These are phyloP conservation scores for Pseudogymnoascus sp. DNA, from an alignment of 2,329 filamentous ascomycete species.

Conservation along the genomic window DNA sequence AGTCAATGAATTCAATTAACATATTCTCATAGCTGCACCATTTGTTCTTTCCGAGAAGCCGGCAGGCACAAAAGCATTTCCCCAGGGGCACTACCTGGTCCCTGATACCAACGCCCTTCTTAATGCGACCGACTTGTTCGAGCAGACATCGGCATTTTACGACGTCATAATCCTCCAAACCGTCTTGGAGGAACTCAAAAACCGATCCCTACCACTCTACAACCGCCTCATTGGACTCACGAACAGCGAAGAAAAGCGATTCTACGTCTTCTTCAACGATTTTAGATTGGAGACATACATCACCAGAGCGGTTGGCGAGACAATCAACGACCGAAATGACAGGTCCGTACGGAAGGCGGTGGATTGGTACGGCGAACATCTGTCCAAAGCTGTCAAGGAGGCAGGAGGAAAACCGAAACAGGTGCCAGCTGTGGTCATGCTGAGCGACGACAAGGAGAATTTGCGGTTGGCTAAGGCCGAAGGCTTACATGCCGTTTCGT, in stretches of 20 bases:
- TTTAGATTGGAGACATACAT: constrained; percentile 90
- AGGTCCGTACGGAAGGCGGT: constrained; percentile 79
- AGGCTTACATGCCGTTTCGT: constrained; percentile 57
- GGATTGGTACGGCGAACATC: constrained; percentile 81
- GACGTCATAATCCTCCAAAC: constrained; percentile 96
- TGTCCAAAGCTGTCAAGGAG: constrained; percentile 52
- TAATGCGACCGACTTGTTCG: constrained; percentile 94
- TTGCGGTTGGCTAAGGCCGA: constrained; percentile 72
- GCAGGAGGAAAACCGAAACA: constrained; percentile 41
- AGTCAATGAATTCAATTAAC: constrained; percentile 14
- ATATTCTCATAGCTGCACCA: constrained; percentile 50
- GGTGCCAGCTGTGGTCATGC: constrained; percentile 75
- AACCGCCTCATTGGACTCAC: constrained; percentile 85
- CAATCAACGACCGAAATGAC: constrained; percentile 94
- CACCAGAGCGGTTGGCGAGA: constrained; percentile 63
- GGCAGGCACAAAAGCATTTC: constrained; percentile 71
- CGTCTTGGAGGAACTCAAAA: constrained; percentile 90
- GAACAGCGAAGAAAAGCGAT: constrained; percentile 92
- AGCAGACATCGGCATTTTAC: constrained; percentile 83
- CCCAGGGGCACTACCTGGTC: constrained; percentile 84
- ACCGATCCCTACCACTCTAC: constrained; percentile 87
- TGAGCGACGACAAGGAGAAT: constrained; percentile 88
- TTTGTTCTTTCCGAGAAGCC: constrained; percentile 87
- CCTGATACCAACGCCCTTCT: constrained; percentile 95
- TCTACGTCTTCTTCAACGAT: constrained; percentile 99